Conservation (phyloP, 306 rosid species). For the Fragaria ananassa region DNA sequence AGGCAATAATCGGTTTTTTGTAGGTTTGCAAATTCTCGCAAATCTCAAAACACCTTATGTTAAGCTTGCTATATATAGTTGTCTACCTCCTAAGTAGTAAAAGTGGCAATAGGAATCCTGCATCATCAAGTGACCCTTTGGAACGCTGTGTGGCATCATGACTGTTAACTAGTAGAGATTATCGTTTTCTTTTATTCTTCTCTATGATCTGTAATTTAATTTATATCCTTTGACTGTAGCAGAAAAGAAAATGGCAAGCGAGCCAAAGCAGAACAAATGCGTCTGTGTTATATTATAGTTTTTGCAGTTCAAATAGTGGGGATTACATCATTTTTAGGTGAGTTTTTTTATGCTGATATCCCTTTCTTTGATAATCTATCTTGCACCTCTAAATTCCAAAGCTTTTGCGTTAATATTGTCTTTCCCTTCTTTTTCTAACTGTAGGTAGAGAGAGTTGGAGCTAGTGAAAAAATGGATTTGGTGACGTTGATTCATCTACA, state of each 20-base stretch:
- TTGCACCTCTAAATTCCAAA: neutral
- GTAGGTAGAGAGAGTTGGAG: slow-evolving; percentile 29
- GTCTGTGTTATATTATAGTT: slow-evolving; percentile 70
- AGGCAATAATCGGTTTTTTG: neutral
- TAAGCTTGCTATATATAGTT: neutral
- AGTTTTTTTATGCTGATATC: slow-evolving; percentile 7
- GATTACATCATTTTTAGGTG: slow-evolving; percentile 32
- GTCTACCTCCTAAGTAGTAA: neutral
- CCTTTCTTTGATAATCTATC: slow-evolving; percentile 16
- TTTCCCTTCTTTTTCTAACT: neutral
- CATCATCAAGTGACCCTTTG: neutral
- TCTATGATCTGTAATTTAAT: slow-evolving; percentile 7
- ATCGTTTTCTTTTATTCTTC: slow-evolving; percentile 8
- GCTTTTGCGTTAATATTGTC: neutral
- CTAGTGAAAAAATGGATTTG: slow-evolving; percentile 25
- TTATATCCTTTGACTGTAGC: slow-evolving; percentile 26
- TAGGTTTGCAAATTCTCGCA: neutral
- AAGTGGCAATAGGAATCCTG: neutral
- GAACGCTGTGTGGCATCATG: neutral
- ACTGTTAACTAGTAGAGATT: slow-evolving; percentile 6
- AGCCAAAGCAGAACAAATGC: slow-evolving; percentile 55
- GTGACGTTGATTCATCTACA: slow-evolving; percentile 10
- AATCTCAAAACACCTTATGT: neutral
- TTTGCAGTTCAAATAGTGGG: slow-evolving; percentile 23
- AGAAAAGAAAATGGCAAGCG: slow-evolving; percentile 67